Base-by-base conservation (phyloP, 306 rosid genomes). In the Quercus cerris region DNA sequence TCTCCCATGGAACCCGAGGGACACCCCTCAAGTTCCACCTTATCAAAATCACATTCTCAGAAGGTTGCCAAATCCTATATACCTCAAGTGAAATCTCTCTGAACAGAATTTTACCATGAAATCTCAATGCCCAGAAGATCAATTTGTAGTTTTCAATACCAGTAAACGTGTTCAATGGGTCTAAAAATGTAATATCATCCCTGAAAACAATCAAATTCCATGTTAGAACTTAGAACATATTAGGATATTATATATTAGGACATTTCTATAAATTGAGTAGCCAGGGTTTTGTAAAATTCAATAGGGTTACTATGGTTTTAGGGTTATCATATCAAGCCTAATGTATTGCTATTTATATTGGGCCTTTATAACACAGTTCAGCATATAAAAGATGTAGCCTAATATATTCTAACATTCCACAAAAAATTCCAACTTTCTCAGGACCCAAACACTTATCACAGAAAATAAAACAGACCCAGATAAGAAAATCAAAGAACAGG, bases 1-100 rank as follows among this genome's bases (percentile, higher is more conserved):
- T 80, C 77, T 93, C 99, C 99, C 99, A 95, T 68, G 99, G 98
- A 74, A 95, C 97, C 20, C 99, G 51, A 17, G 99, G 99, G 66
- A 88, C 90, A 0, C 99, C 99, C 83, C 78, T 90, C 85, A 93
- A 79, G 84, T 91, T 95, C 99, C 99, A 95, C 78, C 97, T 88
- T 13, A 95, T 89, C 86, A 88, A 64, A 56, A 95, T 93, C 61
- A 88, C 92, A 79, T 93, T 95, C 91, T 93, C 95, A 17, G 97
- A 90, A 81, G 98, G 99, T 81, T 93, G 99, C 99, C 99, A 95
- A 77, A 93, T 89, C 86, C 94, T 78, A 74, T 79, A 88, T 2
- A 93, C 88, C 83, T 95, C 99, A 38, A 93, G 84, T n/a, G 86
- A 87, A 71, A 95, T 89, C 82, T 93, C 99, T 15, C 89, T 89